Percentiles rank a stretch among this genome's conserved stretches.
These are phyloP conservation scores for Vitis hybrid DNA, from an alignment of 177 flowering plant genomes.

Conservation along the genomic window DNA sequence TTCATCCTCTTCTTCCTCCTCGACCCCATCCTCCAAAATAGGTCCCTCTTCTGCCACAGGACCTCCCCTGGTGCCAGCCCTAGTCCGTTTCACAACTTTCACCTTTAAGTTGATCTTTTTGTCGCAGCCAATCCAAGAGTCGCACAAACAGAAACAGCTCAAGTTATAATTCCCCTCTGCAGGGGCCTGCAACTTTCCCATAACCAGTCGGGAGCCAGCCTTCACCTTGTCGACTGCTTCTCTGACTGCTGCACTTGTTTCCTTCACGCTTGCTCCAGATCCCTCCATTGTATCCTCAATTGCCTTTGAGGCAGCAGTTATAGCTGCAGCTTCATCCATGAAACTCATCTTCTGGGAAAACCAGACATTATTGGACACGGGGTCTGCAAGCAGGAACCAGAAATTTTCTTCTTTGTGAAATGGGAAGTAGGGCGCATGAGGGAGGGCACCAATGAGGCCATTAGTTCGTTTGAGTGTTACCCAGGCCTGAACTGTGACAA, in stretches of 20 bases:
- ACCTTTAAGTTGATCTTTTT: conserved; percentile 58
- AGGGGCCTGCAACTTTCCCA: conserved; percentile 82
- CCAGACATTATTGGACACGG: conserved; percentile 78
- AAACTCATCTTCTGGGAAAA: conserved; percentile 79
- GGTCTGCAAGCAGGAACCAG: conserved; percentile 65
- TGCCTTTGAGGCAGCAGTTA: conserved; percentile 42
- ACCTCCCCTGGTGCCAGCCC: conserved; percentile 69
- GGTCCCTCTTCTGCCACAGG: conserved; percentile 47
- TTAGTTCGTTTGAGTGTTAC: conserved; percentile 67
- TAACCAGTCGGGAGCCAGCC: conserved; percentile 69
- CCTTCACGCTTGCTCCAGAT: conserved; percentile 61
- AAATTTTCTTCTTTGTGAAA: conserved; percentile 80
- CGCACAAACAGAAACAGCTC: conserved; percentile 73
- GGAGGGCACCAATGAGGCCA: conserved; percentile 74
- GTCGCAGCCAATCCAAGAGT: conserved; percentile 95
- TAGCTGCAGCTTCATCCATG: conserved; percentile 71
- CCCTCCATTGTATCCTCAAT: conserved; percentile 74
- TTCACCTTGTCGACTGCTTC: conserved; percentile 71
- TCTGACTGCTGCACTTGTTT: conserved; percentile 54
- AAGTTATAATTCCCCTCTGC: conserved; percentile 79
- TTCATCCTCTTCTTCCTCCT: conserved; percentile 76
- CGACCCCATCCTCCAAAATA: conserved; percentile 54
- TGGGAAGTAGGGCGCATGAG: conserved; percentile 85
- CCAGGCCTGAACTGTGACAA: conserved; percentile 88
- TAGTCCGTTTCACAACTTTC: conserved; percentile 69